Percentiles rank a stretch among this genome's conserved stretches.
phyloP scores from a whole-genome alignment of 257 asterid genomes.

The Petunia axillaris region DNA sequence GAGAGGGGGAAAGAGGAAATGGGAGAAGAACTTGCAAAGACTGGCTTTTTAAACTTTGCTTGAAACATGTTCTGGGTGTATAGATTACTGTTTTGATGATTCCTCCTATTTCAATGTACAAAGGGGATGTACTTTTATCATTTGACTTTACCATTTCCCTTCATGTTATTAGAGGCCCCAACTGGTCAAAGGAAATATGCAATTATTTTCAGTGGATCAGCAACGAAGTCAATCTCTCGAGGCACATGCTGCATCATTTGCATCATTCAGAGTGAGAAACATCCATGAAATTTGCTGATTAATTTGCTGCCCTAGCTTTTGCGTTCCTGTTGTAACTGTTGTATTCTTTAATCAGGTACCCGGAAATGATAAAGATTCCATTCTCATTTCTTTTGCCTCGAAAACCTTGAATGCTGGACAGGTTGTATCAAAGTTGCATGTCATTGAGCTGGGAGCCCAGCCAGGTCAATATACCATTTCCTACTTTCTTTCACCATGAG shows the following conservation, averaged over 20 bases:
- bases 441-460: conserved; percentile 81
- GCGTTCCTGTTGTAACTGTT: conserved; percentile 25
- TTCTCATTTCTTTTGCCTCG: conserved; percentile 85
- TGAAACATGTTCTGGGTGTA: conserved; percentile 19
- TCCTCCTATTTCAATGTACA: not conserved
- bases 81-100: conserved; percentile 7
- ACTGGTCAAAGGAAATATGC: conserved; percentile 97
- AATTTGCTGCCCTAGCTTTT: conserved; percentile 18
- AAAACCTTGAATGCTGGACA: conserved; percentile 70
- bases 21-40: conserved; percentile 1
- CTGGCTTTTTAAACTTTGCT: not conserved
- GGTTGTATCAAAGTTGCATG: conserved; percentile 64
- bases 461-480: conserved; percentile 65
- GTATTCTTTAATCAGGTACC: conserved; percentile 56
- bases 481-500: conserved; percentile 27
- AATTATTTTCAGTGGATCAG: conserved; percentile 92
- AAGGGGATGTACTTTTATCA: not conserved
- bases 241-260: conserved; percentile 98
- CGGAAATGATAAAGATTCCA: conserved; percentile 92
- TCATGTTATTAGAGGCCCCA: conserved; percentile 71
- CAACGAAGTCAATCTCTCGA: conserved; percentile 98
- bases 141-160: conserved; percentile 19
- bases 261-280: conserved; percentile 68
- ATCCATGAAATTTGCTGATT: conserved; percentile 5
- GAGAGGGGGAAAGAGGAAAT: not conserved